Evolutionary conservation across 352 stramenopile species (phyloP), one percentile per base, ranked within the genome.

Genomic region (Pythium utonaiense): DNA sequence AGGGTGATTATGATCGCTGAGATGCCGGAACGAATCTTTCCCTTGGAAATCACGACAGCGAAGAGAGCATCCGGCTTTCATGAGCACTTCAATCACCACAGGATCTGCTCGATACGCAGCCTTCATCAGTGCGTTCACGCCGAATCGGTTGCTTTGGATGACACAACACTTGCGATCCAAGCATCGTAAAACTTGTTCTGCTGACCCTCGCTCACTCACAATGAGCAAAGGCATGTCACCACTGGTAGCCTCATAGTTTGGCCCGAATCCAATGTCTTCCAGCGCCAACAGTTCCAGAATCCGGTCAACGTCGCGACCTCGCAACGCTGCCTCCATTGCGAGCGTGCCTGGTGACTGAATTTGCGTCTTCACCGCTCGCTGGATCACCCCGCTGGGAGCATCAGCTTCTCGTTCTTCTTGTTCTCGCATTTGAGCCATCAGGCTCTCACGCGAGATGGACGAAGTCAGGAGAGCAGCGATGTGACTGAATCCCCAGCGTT

Each of bases 211-310:
- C 27, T 52, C 34, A 2, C 38, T 57, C 6, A 65, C 36, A 6
- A 70, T 56, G 25, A 89, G 55, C 17, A 90, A 57, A 3, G 80
- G 75, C 5, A 70, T 77, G 28, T 76, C 72, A n/a, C 80, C 78
- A 1, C 22, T 48, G 0, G 21, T 16, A 42, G 74, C 66, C 56
- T 90, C 80, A 24, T 78, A 79, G 54, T 88, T 88, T 0, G 74
- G 67, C 33, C 78, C 79, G 27, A 75, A 70, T 8, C 68, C 64
- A 2, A 51, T 34, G 7, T 66, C 62, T 27, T 80, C 61, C 19
- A 70, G 27, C 0, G 62, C 65, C 30, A 87, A 50, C 3, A 88
- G 54, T 6, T 84, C 59, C 14, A 57, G 52, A 16, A 88, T 62
- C 19, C 50, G 55, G 10, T 16, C 17, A 1, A 89, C 3, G 41